These are phyloP conservation scores for Sesbania bispinosa DNA, from an alignment of 306 rosid genomes.

Conservation along the genomic window DNA sequence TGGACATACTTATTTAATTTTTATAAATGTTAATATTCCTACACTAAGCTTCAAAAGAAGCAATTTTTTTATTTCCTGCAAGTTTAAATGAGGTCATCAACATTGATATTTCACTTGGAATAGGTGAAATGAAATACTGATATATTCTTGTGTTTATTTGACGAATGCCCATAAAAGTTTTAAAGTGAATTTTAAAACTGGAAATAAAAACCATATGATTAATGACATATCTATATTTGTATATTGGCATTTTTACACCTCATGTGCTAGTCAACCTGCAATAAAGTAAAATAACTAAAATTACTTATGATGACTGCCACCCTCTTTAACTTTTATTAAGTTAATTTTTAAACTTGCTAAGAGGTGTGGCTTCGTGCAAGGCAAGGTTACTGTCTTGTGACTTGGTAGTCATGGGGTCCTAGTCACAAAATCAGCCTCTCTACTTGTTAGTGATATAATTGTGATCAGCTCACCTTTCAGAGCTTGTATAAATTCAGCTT, in stretches of 20 bases:
- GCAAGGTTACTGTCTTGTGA: no score
- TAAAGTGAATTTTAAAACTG: background rate
- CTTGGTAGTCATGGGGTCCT: no score
- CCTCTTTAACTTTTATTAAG: background rate
- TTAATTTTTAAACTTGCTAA: no score
- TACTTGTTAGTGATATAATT: no score
- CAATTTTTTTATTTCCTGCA: background rate
- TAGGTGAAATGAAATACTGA: background rate
- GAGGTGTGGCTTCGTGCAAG: no score
- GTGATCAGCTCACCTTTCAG: no score
- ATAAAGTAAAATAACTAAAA: no score
- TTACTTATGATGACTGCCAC: background rate
- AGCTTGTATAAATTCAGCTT: no score
- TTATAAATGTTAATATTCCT: background rate
- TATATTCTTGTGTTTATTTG: background rate
- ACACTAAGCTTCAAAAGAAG: background rate
- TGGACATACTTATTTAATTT: constrained; percentile 8
- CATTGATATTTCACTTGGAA: constrained; percentile 6
- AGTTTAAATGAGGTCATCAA: background rate
- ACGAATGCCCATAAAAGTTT: constrained; percentile 4
- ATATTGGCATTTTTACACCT: background rate
- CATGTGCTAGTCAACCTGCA: background rate
- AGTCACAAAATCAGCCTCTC: no score
- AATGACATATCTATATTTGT: background rate
- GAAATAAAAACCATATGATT: background rate